Base-by-base conservation (phyloP, 73 alveolate species). In the Blepharisma japonicum region DNA sequence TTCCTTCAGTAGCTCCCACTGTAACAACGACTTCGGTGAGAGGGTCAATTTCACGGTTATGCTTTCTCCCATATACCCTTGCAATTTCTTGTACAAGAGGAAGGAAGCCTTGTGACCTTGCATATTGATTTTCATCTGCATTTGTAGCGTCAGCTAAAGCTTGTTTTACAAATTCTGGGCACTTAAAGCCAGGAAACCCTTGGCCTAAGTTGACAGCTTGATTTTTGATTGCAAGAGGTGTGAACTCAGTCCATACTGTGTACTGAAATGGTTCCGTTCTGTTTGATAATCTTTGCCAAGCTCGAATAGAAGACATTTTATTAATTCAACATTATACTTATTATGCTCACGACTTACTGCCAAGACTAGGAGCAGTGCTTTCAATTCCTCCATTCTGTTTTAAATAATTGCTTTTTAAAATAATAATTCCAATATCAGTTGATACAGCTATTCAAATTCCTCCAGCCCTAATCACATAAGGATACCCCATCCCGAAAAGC, bases 241-340 rank as follows among this genome's bases (percentile, higher is more conserved):
- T 78, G 81, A 88, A 77, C 71, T 88, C 95, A n/a, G 25, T 72
- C 92, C 95, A 88, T 21, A 88, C 91, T 21, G 89, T n/a, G 32
- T 20, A 53, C 2, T 53, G 18, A 53, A 53, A 53, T n/a, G 68
- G 68, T 3, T 53, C 23, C 2, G 23, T 14, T 3, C 68, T 53
- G 18, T 53, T 20, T n/a, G 68, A 53, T 32, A 32, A 32, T 32
- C 3, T 32, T 32, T 32, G 42, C 42, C 49, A 20, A 68, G 78
- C 50, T 23, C 42, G 42, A 32, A 32, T 32, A 32, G 42, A 32
- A 3, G 42, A 32, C 42, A 32, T 32, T 32, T 32, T 32, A 32
- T 32, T 32, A 32, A 32, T 32, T 32, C 42, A 32, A 32, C 42
- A 32, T 32, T 32, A 32, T 32, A 32, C 42, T 32, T 32, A 32